Base-by-base conservation (phyloP, 2,329 filamentous ascomycete genomes). In the Aspergillus sp. region DNA sequence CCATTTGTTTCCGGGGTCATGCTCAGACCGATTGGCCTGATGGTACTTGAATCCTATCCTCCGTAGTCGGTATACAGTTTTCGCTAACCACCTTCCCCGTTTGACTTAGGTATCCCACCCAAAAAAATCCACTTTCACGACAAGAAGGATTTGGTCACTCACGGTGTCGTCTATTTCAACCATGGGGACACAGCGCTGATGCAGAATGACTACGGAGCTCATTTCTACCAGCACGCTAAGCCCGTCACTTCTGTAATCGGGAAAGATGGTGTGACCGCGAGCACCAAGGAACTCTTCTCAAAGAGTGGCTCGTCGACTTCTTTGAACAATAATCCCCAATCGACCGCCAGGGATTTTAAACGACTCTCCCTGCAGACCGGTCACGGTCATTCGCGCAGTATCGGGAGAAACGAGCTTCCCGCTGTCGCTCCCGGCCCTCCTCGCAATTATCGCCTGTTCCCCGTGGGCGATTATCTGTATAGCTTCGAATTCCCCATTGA, bases 21-120 rank as follows among this genome's bases (percentile, higher is more conserved):
- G 88, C 89, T 3, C 80, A 85, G 53, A 97, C 93, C 1, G 89
- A 95, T 62, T 98, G 93, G 93, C 91, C 93, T 10, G 93, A 97
- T 72, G 88, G 81, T 79, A 61, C 27, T 45, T 30, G 45, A 33
- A 39, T 19, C 19, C 43, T 35, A 29, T 19, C 29, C 27, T 26
- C 26, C 30, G 28, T 40, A 26, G 9, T 34, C 36, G 30, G 6
- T 27, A 28, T 40, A 5, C 29, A 35, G 42, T 10, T 40, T 42
- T 38, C 28, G 42, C 46, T 52, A 40, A 48, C 45, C 35, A 39
- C 19, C 19, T 19, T 19, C 19, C 19, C 19, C 19, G 19, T 19
- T 19, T 29, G 41, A 29, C 44, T 10, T 51, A 82, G 81, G 89
- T 43, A 93, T 97, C 29, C 91, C 93, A 3, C 89, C 90, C 0